A percentile compares a stretch with the other conserved stretches of the same genome.
These are phyloP conservation scores for Dryadomyces quercivorus DNA, from an alignment of 2,329 filamentous ascomycete genomes.

Conservation along the genomic window DNA sequence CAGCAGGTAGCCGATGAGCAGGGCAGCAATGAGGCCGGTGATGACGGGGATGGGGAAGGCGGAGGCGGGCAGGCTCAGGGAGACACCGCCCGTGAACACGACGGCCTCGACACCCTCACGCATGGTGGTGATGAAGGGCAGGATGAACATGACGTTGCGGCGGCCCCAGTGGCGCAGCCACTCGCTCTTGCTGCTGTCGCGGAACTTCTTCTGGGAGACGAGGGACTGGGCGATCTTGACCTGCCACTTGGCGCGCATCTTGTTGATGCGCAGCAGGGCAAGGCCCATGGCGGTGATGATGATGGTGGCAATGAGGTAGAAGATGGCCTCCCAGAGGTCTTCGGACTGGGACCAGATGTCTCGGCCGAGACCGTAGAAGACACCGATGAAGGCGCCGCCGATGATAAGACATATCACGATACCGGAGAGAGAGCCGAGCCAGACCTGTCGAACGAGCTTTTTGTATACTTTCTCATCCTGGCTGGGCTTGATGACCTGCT, in stretches of 20 bases:
- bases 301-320: constrained; percentile 59
- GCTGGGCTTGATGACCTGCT: constrained; percentile 61
- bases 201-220: constrained; percentile 31
- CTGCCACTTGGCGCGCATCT: constrained; percentile 81
- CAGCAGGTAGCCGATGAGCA: constrained; percentile 56
- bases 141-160: constrained; percentile 74
- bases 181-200: constrained; percentile 11
- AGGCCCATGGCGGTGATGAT: constrained; percentile 77
- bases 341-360: constrained; percentile 58
- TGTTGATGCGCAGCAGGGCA: constrained; percentile 67
- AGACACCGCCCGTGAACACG: constrained; percentile 76
- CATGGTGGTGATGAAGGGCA: constrained; percentile 81
- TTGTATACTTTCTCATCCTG: constrained; percentile 53
- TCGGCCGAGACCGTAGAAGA: constrained; percentile 55
- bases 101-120: constrained; percentile 79
- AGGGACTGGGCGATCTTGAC: constrained; percentile 64
- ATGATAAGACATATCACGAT: constrained; percentile 49
- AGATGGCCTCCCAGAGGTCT: constrained; percentile 70
- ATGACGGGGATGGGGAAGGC: constrained; percentile 70
- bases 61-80: constrained; percentile 60
- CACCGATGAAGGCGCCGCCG: constrained; percentile 53
- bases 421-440: constrained; percentile 49
- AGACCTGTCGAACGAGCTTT: constrained; percentile 56
- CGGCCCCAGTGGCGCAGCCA: constrained; percentile 43
- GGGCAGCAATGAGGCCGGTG: constrained; percentile 56